A percentile compares a stretch with the other conserved stretches of the same genome.
Evolutionary conservation across 768 basidiomycete genomes (phyloP).

Genomic region (Tricholoma bakamatsutake): DNA sequence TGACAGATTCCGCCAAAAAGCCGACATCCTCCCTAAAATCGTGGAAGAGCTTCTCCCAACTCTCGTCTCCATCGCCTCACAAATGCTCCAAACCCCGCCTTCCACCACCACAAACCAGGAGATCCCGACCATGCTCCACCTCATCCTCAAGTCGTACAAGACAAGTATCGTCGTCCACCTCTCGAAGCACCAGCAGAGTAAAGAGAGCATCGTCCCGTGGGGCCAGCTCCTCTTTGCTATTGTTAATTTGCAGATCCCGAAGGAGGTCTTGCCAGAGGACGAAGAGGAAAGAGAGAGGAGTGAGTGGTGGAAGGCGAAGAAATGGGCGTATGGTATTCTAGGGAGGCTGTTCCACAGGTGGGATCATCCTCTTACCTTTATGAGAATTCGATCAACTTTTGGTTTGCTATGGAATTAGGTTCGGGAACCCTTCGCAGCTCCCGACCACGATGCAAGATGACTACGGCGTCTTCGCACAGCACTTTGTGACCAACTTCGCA

Average conservation of each 20-base stretch:
- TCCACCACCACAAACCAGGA: slow-evolving; percentile 48
- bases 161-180: slow-evolving; percentile 74
- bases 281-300: slow-evolving; percentile 70
- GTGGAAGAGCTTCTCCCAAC: slow-evolving; percentile 65
- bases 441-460: slow-evolving; percentile 64
- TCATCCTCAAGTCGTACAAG: slow-evolving; percentile 85
- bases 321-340: slow-evolving; percentile 85
- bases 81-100: slow-evolving; percentile 62
- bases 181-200: slow-evolving; percentile 64
- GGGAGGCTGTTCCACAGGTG: slow-evolving; percentile 76
- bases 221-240: slow-evolving; percentile 77
- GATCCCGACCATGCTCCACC: slow-evolving; percentile 77
- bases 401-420: slow-evolving; percentile 34
- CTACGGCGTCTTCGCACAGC: slow-evolving; percentile 67
- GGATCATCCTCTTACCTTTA: not conserved
- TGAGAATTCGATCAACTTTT: not conserved
- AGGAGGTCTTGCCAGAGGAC: slow-evolving; percentile 59
- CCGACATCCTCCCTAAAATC: slow-evolving; percentile 52
- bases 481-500: slow-evolving; percentile 73
- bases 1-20: slow-evolving; percentile 63
- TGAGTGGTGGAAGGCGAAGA: slow-evolving; percentile 92
- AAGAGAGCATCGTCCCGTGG: slow-evolving; percentile 81
- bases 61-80: slow-evolving; percentile 66
- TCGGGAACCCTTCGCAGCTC: slow-evolving; percentile 84
- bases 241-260: slow-evolving; percentile 65